Conservation (phyloP, 148 eudicot genomes). For the Chenopodium album region DNA sequence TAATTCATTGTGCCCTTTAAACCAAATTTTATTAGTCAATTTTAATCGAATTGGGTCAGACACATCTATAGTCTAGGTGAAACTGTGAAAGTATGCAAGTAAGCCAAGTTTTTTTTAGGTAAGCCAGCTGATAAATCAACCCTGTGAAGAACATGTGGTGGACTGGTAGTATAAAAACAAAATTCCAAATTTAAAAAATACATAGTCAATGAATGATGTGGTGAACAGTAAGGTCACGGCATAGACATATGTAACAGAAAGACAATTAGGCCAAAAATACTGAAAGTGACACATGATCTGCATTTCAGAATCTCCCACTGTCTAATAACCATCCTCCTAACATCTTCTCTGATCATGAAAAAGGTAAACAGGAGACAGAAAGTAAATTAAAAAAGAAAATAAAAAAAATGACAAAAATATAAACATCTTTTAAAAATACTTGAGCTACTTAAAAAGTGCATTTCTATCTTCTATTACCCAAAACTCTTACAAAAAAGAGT, state of each 20-base stretch:
- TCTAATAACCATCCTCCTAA: background rate
- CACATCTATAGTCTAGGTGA: too few species aligned
- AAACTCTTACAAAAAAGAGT: background rate
- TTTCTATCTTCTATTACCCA: background rate
- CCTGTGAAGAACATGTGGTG: too few species aligned
- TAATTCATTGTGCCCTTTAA: too few species aligned
- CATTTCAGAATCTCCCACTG: background rate
- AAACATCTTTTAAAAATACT: background rate
- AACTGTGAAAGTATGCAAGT: too few species aligned
- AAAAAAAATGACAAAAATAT: background rate
- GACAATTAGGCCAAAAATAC: constrained; percentile 1
- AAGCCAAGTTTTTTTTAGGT: too few species aligned
- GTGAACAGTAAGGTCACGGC: background rate
- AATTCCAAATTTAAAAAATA: background rate
- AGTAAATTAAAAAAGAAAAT: background rate
- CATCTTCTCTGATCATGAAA: background rate
- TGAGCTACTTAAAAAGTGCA: constrained; percentile 2
- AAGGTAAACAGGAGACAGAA: background rate
- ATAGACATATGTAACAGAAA: background rate
- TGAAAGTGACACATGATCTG: constrained; percentile 16
- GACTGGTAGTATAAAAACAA: background rate
- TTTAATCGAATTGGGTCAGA: too few species aligned
- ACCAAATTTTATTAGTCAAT: too few species aligned
- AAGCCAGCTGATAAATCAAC: too few species aligned
- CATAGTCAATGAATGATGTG: background rate